These are phyloP conservation scores for Aspergillus hancockii DNA, from an alignment of 495 filamentous ascomycete genomes.

Conservation along the genomic window DNA sequence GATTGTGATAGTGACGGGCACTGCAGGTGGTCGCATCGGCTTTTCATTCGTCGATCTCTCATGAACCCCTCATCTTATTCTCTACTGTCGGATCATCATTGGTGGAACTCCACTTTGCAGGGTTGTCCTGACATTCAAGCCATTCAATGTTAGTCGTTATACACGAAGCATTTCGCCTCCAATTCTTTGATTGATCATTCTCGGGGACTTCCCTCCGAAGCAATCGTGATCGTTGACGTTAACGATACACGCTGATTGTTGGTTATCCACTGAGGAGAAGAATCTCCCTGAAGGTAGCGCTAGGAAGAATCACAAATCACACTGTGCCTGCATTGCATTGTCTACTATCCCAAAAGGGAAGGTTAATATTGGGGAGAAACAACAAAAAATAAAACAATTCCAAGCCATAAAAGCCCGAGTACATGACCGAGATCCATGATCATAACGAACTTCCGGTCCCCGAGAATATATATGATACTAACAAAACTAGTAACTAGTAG, in stretches of 20 bases:
- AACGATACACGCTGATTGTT: neutral
- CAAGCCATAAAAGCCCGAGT: too few relatives aligned
- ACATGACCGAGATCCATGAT: too few relatives aligned
- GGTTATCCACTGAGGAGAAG: neutral
- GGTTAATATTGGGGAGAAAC: neutral
- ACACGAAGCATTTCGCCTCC: too few relatives aligned
- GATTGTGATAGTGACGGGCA: conserved; percentile 42
- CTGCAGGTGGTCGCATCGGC: conserved; percentile 37
- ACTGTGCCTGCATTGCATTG: conserved; percentile 1
- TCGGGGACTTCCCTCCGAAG: neutral
- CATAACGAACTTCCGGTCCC: too few relatives aligned
- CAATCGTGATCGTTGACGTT: neutral
- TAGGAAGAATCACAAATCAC: neutral
- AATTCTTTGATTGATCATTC: neutral
- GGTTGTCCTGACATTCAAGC: neutral
- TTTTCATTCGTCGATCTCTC: conserved; percentile 18
- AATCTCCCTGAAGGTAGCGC: neutral
- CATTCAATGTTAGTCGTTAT: neutral
- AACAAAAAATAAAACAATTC: neutral
- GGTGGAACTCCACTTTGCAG: neutral
- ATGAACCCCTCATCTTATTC: neutral
- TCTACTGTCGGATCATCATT: neutral
- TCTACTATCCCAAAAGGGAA: too few relatives aligned
- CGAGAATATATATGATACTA: too few relatives aligned
- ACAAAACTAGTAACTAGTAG: too few relatives aligned